A percentile compares a stretch with the other conserved stretches of the same genome.
phyloP scores from a whole-genome alignment of 345 rosid genomes.

The Salix brachista region DNA sequence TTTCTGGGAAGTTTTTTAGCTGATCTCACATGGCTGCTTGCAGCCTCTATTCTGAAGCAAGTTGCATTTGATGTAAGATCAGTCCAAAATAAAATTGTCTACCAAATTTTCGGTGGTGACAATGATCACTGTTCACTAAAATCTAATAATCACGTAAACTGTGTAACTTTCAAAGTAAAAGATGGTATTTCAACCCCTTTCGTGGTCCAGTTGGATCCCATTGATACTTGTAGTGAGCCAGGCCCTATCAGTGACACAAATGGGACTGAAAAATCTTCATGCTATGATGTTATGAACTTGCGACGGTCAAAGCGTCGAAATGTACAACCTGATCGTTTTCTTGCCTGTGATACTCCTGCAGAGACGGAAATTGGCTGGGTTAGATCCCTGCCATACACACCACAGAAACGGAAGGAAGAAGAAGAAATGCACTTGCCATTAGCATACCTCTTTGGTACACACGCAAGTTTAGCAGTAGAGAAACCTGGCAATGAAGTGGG shows the following conservation, averaged over 20 bases:
- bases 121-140: slow-evolving; percentile 24
- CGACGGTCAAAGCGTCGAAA: slow-evolving; percentile 73
- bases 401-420: slow-evolving; percentile 34
- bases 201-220: slow-evolving; percentile 35
- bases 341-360: slow-evolving; percentile 34
- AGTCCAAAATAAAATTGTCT: slow-evolving; percentile 54
- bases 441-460: slow-evolving; percentile 33
- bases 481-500: slow-evolving; percentile 16
- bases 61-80: slow-evolving; percentile 50
- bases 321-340: slow-evolving; percentile 60
- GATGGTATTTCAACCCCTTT: slow-evolving; percentile 38
- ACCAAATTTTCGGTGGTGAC: slow-evolving; percentile 40
- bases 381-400: slow-evolving; percentile 40
- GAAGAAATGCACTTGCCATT: slow-evolving; percentile 59
- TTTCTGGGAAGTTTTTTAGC: slow-evolving; percentile 55
- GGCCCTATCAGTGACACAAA: slow-evolving; percentile 14
- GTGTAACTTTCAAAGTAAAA: slow-evolving; percentile 49
- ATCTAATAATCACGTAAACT: slow-evolving; percentile 23
- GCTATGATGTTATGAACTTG: slow-evolving; percentile 42
- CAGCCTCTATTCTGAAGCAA: slow-evolving; percentile 53
- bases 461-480: slow-evolving; percentile 15
- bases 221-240: slow-evolving; percentile 19
- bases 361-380: slow-evolving; percentile 42
- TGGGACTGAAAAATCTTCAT: slow-evolving; percentile 16
- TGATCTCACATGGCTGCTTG: slow-evolving; percentile 68